Evolutionary conservation across 768 basidiomycete species (phyloP).

Genomic region (Phlebiopsis flavidoalba): DNA sequence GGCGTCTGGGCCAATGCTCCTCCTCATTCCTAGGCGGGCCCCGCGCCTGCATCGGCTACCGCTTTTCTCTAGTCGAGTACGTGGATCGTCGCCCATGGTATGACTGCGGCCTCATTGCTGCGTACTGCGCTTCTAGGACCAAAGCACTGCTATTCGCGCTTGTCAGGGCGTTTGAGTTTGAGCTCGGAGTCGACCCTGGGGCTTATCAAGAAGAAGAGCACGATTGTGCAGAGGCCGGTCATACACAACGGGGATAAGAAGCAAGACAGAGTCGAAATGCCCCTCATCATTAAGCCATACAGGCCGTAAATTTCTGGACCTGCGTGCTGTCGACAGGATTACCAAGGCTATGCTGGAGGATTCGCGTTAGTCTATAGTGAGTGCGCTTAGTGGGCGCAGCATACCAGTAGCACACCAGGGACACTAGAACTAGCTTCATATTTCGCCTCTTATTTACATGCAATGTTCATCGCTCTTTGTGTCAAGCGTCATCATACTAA

Average conservation of each 20-base stretch:
- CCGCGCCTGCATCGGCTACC: conserved; percentile 61
- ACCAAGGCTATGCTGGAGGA: too few species aligned
- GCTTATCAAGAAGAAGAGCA: conserved; percentile 16
- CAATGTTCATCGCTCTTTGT: too few species aligned
- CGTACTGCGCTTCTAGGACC: conserved; percentile 16
- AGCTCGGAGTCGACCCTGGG: conserved; percentile 22
- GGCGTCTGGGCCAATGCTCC: conserved; percentile 55
- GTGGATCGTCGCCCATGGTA: conserved; percentile 17
- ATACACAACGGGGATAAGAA: conserved; percentile 10
- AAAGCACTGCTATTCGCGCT: conserved; percentile 29
- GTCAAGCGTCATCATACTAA: too few species aligned
- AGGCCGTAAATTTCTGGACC: neutral
- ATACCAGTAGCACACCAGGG: too few species aligned
- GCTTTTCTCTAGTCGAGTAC: conserved; percentile 57
- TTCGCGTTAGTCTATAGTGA: too few species aligned
- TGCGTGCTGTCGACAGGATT: too few species aligned
- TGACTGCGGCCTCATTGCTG: neutral
- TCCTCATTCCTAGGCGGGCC: conserved; percentile 65
- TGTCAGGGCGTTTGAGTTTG: conserved; percentile 26
- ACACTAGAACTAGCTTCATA: too few species aligned
- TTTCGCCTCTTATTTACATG: too few species aligned
- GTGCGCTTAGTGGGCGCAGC: too few species aligned
- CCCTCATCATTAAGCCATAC: conserved; percentile 18
- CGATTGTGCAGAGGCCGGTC: conserved; percentile 20
- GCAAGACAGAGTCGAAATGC: conserved; percentile 16